phyloP scores from a whole-genome alignment of 192 early-diverging fungal species.

The Jimgerdemannia lactiflua region DNA sequence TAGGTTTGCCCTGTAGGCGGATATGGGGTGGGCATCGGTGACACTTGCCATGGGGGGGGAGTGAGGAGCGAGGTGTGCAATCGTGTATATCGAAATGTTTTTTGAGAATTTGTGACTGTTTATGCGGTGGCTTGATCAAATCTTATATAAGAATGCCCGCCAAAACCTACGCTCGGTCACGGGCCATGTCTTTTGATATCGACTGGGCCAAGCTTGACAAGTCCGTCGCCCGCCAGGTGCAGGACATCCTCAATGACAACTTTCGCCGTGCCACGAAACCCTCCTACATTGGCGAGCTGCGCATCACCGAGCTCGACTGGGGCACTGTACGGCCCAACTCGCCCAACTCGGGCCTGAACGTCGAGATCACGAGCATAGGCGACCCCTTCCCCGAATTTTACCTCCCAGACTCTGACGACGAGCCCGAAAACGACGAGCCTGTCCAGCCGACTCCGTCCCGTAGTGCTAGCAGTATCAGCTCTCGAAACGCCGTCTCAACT shows the following conservation, averaged over 20 bases:
- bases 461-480: not conserved
- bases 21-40: constrained; percentile 11
- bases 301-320: constrained; percentile 63
- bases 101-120: not conserved
- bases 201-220: constrained; percentile 65
- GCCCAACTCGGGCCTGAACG: not conserved
- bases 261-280: constrained; percentile 62
- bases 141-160: too few relatives aligned
- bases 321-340: constrained; percentile 61
- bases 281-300: constrained; percentile 67
- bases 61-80: not conserved
- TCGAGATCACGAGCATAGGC: constrained; percentile 70
- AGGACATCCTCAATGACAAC: constrained; percentile 61
- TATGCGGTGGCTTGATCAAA: not conserved
- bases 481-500: not conserved
- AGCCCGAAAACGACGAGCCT: constrained; percentile 16
- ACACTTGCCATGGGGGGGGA: not conserved
- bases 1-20: constrained; percentile 23
- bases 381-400: constrained; percentile 81
- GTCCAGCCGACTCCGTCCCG: constrained; percentile 10
- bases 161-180: too few relatives aligned
- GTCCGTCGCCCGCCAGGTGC: constrained; percentile 57
- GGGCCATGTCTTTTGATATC: constrained; percentile 65
- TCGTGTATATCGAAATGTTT: too few relatives aligned
- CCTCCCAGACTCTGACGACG: constrained; percentile 50